Conservation (phyloP, 345 rosid genomes). For the Citrus sp. region DNA sequence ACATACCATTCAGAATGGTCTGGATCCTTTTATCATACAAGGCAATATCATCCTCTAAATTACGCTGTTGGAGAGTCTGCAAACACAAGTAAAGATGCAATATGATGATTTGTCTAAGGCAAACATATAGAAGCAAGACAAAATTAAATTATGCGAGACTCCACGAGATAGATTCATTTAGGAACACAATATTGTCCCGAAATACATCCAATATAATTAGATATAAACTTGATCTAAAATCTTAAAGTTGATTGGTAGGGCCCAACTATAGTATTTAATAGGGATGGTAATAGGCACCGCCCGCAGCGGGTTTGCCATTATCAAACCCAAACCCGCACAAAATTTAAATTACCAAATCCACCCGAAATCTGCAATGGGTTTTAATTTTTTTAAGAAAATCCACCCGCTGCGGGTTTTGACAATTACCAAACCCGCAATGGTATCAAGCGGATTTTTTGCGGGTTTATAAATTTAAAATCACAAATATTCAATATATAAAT, state of each 20-base stretch:
- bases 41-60: conserved; percentile 67
- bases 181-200: not conserved
- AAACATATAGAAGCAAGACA: not conserved
- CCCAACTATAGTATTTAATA: not conserved
- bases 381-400: too few species aligned
- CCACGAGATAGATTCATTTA: not conserved
- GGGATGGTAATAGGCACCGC: too few species aligned
- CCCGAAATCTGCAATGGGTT: too few species aligned
- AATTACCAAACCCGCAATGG: too few species aligned
- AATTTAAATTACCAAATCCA: too few species aligned
- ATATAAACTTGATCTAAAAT: too few species aligned
- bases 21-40: conserved; percentile 49
- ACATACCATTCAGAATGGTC: conserved; percentile 43
- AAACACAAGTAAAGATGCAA: conserved; percentile 7
- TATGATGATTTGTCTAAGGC: not conserved
- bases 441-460: too few species aligned
- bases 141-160: not conserved
- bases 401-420: too few species aligned
- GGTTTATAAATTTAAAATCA: too few species aligned
- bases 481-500: too few species aligned
- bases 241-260: not conserved
- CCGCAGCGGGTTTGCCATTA: too few species aligned
- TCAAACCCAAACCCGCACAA: too few species aligned
- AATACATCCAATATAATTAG: not conserved
- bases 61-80: conserved; percentile 65